These are phyloP conservation scores for Metschnikowia gruessii DNA, from an alignment of 805 yeast species.

Conservation along the genomic window DNA sequence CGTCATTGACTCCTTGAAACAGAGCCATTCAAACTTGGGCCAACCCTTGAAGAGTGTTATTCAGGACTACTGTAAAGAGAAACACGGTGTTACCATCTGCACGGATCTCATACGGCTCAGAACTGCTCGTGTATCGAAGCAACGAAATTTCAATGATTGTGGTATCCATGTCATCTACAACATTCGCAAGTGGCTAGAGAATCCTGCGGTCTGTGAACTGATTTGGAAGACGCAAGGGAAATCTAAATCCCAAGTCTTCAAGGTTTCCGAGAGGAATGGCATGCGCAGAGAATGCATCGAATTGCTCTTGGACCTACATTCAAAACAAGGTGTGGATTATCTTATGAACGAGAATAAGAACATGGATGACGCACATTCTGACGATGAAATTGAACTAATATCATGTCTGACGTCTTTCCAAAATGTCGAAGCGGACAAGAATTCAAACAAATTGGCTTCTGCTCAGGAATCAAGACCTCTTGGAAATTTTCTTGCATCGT, in stretches of 20 bases:
- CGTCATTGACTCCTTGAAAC: slow-evolving; percentile 75
- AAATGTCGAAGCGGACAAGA: neutral
- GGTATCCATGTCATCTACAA: slow-evolving; percentile 88
- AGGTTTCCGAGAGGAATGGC: slow-evolving; percentile 13
- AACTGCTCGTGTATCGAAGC: slow-evolving; percentile 68
- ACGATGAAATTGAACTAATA: slow-evolving; percentile 25
- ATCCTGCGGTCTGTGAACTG: slow-evolving; percentile 46
- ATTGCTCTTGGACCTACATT: slow-evolving; percentile 15
- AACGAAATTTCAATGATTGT: slow-evolving; percentile 88
- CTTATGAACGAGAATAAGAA: neutral
- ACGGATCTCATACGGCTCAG: slow-evolving; percentile 46
- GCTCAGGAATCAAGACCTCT: neutral
- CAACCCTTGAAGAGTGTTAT: slow-evolving; percentile 58
- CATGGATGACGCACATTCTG: slow-evolving; percentile 15
- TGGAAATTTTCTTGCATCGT: neutral
- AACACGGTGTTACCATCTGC: slow-evolving; percentile 46
- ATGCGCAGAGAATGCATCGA: slow-evolving; percentile 16
- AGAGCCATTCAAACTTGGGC: slow-evolving; percentile 50
- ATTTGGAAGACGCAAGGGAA: slow-evolving; percentile 41
- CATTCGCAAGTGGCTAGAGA: slow-evolving; percentile 52
- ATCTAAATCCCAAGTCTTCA: slow-evolving; percentile 10
- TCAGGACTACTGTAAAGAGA: slow-evolving; percentile 66
- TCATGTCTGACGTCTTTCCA: slow-evolving; percentile 13
- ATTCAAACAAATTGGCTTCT: neutral
- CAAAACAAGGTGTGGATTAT: slow-evolving; percentile 12